These are phyloP conservation scores for Fagus crenata DNA, from an alignment of 306 rosid genomes.

Conservation along the genomic window DNA sequence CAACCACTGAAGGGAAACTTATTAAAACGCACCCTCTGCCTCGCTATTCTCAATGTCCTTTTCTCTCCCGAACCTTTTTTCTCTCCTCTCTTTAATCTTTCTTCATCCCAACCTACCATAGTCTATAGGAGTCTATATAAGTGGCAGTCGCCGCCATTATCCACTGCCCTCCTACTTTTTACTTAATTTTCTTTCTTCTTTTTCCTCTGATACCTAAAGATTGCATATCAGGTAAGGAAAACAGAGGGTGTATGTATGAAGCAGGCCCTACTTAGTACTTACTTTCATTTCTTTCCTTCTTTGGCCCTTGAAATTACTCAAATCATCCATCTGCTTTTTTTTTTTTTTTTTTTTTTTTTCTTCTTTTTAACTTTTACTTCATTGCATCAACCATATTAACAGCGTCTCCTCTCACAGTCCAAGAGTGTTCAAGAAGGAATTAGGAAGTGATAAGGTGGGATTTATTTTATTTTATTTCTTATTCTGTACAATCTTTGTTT, in stretches of 20 bases:
- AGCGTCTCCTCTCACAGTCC: not conserved
- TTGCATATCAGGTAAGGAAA: not conserved
- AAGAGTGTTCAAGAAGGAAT: not conserved
- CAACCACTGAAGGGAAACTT: too few relatives aligned
- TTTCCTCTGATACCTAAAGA: not conserved
- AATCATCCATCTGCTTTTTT: not conserved
- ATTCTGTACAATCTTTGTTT: not conserved
- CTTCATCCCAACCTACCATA: slow-evolving; percentile 5
- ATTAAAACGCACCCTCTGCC: slow-evolving; percentile 8
- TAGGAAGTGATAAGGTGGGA: not conserved
- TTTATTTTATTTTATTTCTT: not conserved
- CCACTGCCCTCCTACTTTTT: not conserved
- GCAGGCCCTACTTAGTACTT: slow-evolving; percentile 3
- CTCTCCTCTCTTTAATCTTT: not conserved
- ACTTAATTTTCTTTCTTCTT: not conserved
- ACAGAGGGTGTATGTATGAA: not conserved
- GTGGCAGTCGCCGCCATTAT: slow-evolving; percentile 9
- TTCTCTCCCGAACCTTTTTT: slow-evolving; percentile 1
- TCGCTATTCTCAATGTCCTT: slow-evolving; percentile 5
- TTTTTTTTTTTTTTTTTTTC: too few relatives aligned
- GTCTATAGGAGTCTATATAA: too few relatives aligned
- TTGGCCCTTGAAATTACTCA: slow-evolving; percentile 8
- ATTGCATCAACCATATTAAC: not conserved
- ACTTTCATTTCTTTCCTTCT: not conserved
- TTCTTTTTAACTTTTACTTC: not conserved